These are phyloP conservation scores for Aureobasidium zeae DNA, from an alignment of 2,329 filamentous ascomycete species.

Conservation along the genomic window DNA sequence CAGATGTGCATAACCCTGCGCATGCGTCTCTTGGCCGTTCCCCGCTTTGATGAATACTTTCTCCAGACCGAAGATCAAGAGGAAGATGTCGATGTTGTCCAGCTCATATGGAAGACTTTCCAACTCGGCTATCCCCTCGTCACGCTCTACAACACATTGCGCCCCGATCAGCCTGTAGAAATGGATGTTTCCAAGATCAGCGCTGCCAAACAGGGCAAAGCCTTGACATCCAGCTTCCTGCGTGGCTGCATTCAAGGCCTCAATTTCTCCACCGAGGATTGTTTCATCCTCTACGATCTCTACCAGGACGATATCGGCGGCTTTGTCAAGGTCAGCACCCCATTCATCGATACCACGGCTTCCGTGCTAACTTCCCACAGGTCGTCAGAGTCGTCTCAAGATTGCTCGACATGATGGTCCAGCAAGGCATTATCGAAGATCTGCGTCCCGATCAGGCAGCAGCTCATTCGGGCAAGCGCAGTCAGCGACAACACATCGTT, in stretches of 20 bases:
- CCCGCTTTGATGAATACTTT: constrained; percentile 55
- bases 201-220: constrained; percentile 72
- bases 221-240: constrained; percentile 85
- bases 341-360: constrained; percentile 16
- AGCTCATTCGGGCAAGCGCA: constrained; percentile 44
- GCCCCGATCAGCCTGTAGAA: constrained; percentile 58
- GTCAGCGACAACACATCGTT: constrained; percentile 78
- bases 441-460: constrained; percentile 43
- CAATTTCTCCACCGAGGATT: constrained; percentile 67
- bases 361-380: constrained; percentile 31
- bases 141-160: constrained; percentile 77
- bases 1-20: constrained; percentile 87
- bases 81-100: constrained; percentile 70
- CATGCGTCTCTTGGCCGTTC: constrained; percentile 71
- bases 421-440: constrained; percentile 62
- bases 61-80: constrained; percentile 44
- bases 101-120: constrained; percentile 81
- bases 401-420: constrained; percentile 77
- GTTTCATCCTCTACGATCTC: constrained; percentile 85
- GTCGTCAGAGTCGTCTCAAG: constrained; percentile 87
- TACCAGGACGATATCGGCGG: constrained; percentile 93
- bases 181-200: constrained; percentile 50
- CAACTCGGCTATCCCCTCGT: constrained; percentile 76
- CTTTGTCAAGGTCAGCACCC: constrained; percentile 70
- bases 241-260: constrained; percentile 80